A percentile compares a stretch with the other conserved stretches of the same genome.
These are phyloP conservation scores for Nosema bombycis DNA, from an alignment of 371 early-diverging fungal genomes.

Conservation along the genomic window DNA sequence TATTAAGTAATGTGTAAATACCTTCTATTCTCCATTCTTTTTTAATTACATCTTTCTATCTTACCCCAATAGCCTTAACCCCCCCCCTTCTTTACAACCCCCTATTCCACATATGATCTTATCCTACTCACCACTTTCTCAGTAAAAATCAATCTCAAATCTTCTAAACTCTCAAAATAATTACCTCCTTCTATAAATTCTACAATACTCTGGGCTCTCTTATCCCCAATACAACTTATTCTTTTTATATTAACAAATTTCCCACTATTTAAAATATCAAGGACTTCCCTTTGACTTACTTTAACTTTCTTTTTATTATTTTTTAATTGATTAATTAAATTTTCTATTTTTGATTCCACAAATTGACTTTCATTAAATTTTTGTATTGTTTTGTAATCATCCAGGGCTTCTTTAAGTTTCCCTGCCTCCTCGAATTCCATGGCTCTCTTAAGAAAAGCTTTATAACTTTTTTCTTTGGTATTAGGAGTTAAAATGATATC, in stretches of 20 bases:
- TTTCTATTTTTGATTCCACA: constrained; percentile 34
- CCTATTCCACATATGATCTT: constrained; percentile 16
- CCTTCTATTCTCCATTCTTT: no score
- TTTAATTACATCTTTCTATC: no score
- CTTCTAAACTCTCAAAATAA: constrained; percentile 39
- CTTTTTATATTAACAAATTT: constrained; percentile 67
- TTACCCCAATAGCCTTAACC: no score
- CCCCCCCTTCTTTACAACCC: no score
- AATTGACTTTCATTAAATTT: constrained; percentile 32
- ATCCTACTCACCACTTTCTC: constrained; percentile 47
- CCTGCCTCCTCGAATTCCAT: constrained; percentile 33
- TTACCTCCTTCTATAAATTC: constrained; percentile 61
- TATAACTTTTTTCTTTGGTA: constrained; percentile 52
- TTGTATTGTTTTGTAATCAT: constrained; percentile 51
- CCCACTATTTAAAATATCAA: constrained; percentile 67
- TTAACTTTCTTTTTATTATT: constrained; percentile 28
- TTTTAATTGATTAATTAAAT: constrained; percentile 10
- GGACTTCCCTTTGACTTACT: constrained; percentile 35
- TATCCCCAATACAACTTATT: constrained; percentile 69
- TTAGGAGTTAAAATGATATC: constrained; percentile 35
- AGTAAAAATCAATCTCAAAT: constrained; percentile 44
- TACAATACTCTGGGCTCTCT: constrained; percentile 68
- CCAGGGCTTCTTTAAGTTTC: constrained; percentile 41
- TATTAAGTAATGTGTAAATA: no score
- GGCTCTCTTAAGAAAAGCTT: constrained; percentile 46